Evolutionary conservation across 345 rosid species (phyloP), one percentile per base, ranked within the genome.

Genomic region (Arabidopsis suecica): DNA sequence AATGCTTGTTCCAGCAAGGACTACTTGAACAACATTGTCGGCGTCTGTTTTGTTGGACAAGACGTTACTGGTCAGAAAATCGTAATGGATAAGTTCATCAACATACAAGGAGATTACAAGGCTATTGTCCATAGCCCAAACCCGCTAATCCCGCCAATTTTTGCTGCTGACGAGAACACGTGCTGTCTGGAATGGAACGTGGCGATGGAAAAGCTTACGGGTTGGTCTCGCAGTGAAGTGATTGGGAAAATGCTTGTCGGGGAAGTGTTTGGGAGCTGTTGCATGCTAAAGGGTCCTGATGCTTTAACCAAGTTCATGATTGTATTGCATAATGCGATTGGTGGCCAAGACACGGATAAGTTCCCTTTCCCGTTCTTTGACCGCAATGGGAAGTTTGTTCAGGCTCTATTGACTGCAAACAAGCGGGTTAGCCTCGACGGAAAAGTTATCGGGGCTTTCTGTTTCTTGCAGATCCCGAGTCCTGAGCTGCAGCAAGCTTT

Each of bases 1-100:
- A 95, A 95, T 72, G 97, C 97, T 56, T 95, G 99, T 79, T 92
- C 90, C 23, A 92, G 97, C 88, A 92, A 81, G 86, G 99, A 95
- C 86, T 90, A 88, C 82, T 75, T 78, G 38, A 82, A 89, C 75
- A 88, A 88, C 79, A 86, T 93, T n/a, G 96, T 95, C 44, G 99
- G 99, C 60, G 96, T 90, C 69, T 95, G 97, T 84, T 95, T 95
- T 80, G 89, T 95, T 1, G 99, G 87, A 73, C 97, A 95, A 74
- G 97, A 95, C 64, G 87, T 95, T 44, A 95, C 99, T 20, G 89
- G 83, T 79, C 97, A 95, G 73, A 95, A 92, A 69, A 84, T 89
- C 60, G 97, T 87, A 34, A 95, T 95, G 99, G 99, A 95, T 74
- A 95, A 95, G 82, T 95, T 92, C 80, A 80, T 89, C 78, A 82